Evolutionary conservation across 2,329 filamentous ascomycete species (phyloP).

Genomic region (Trichoderma polysporum): DNA sequence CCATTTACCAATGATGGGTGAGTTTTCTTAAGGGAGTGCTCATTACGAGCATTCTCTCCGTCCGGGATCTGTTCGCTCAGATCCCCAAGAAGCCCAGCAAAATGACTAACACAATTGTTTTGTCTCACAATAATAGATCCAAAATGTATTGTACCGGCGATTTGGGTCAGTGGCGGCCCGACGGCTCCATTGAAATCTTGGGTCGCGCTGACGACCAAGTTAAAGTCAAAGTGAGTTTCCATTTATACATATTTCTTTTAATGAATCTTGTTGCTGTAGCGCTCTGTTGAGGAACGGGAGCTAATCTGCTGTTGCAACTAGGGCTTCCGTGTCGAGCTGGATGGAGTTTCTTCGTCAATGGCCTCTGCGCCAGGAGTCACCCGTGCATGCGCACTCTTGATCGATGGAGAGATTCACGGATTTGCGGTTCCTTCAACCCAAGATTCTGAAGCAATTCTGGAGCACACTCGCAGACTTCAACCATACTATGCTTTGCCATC

Average conservation of each 20-base stretch:
- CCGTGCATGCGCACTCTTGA: slow-evolving; percentile 48
- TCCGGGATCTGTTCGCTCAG: background rate
- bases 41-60: background rate
- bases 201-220: slow-evolving; percentile 62
- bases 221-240: slow-evolving; percentile 51
- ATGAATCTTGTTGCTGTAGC: background rate
- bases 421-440: slow-evolving; percentile 45
- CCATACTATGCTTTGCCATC: slow-evolving; percentile 58
- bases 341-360: slow-evolving; percentile 54
- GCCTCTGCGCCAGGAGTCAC: slow-evolving; percentile 46
- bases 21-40: slow-evolving; percentile 24
- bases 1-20: slow-evolving; percentile 53
- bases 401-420: slow-evolving; percentile 49
- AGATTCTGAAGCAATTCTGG: slow-evolving; percentile 39
- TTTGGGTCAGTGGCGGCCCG: slow-evolving; percentile 52
- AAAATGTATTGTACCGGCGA: slow-evolving; percentile 63
- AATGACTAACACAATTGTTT: background rate
- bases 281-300: background rate
- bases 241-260: background rate
- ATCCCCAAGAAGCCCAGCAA: background rate
- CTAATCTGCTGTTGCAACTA: slow-evolving; percentile 23
- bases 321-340: slow-evolving; percentile 61
- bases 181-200: slow-evolving; percentile 55
- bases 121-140: slow-evolving; percentile 20
- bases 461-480: slow-evolving; percentile 43